Percentiles rank a stretch among this genome's conserved stretches.
Evolutionary conservation across 768 basidiomycete genomes (phyloP).

Genomic region (Pulveroboletus sp.): DNA sequence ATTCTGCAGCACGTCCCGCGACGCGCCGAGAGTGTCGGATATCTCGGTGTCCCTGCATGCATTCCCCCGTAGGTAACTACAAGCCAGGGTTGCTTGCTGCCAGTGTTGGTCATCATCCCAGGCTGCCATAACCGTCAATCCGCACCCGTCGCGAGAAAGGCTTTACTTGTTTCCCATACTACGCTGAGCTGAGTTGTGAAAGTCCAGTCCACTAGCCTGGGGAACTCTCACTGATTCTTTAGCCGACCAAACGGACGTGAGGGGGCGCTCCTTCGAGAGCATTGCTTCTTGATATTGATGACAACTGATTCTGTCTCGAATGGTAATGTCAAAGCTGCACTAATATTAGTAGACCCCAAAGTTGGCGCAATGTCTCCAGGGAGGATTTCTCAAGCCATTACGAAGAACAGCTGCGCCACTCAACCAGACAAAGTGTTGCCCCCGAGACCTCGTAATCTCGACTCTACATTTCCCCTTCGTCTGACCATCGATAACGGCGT

Average conservation of each 20-base stretch:
- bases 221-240: too few species aligned
- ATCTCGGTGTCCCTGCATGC: neutral
- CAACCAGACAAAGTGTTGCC: neutral
- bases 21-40: neutral
- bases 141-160: neutral
- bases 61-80: too few species aligned
- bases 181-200: too few species aligned
- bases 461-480: constrained; percentile 2
- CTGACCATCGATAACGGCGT: neutral
- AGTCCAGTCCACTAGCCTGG: too few species aligned
- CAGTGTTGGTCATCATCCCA: neutral
- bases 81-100: too few species aligned
- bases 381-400: neutral
- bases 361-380: neutral
- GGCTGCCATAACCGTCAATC: neutral
- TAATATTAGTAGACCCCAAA: neutral
- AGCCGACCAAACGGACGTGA: constrained; percentile 5
- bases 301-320: too few species aligned
- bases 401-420: neutral
- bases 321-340: too few species aligned
- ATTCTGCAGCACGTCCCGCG: neutral
- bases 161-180: too few species aligned
- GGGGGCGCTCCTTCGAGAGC: too few species aligned
- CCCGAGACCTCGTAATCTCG: constrained; percentile 4
- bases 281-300: too few species aligned